phyloP scores from a whole-genome alignment of 306 rosid genomes.

The Abrus pulchellus region DNA sequence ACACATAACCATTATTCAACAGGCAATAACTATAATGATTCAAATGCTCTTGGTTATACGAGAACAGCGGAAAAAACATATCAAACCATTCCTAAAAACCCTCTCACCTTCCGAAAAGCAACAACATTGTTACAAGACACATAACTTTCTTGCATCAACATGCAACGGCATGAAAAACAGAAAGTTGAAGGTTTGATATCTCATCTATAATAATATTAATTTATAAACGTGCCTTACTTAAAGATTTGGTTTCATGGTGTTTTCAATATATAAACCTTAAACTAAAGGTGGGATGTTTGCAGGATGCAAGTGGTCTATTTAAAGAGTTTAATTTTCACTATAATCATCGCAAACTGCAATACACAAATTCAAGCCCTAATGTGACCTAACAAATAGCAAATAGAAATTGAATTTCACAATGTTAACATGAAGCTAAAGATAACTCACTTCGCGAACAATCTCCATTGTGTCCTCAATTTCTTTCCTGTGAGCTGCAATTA shows the following conservation, averaged over 20 bases:
- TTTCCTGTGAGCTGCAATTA: slow-evolving; percentile 94
- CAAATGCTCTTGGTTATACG: background rate
- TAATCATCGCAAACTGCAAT: background rate
- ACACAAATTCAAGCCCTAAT: slow-evolving; percentile 18
- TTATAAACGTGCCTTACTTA: background rate
- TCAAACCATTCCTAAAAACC: slow-evolving; percentile 9
- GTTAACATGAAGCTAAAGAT: slow-evolving; percentile 4
- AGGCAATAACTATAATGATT: background rate
- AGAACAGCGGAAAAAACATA: background rate
- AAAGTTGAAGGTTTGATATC: background rate
- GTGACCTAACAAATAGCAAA: background rate
- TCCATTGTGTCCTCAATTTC: slow-evolving; percentile 99
- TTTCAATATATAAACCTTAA: background rate
- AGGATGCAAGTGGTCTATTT: background rate
- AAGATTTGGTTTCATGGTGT: slow-evolving; percentile 3
- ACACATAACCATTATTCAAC: background rate
- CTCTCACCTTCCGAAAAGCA: background rate
- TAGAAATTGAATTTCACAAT: slow-evolving; percentile 18
- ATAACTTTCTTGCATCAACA: background rate
- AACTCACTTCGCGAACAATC: slow-evolving; percentile 97
- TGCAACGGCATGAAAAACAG: slow-evolving; percentile 5
- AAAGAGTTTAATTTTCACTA: background rate
- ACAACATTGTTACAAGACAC: background rate
- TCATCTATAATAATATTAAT: slow-evolving; percentile 27
- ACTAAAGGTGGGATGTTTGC: background rate